Conservation (phyloP, 805 yeast genomes). For the Candida railenensis region DNA sequence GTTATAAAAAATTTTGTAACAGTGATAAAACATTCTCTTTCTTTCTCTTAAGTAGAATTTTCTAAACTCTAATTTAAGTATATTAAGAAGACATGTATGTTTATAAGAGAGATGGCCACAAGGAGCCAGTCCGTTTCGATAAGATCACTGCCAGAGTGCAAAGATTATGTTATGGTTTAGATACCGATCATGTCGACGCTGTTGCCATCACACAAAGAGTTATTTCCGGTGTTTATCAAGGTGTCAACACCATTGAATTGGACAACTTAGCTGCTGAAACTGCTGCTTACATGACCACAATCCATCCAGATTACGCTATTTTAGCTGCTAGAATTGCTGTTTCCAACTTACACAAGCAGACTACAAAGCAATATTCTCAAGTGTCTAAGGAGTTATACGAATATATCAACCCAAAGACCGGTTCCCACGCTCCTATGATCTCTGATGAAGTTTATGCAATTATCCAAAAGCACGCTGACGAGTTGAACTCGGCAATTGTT, state of each 20-base stretch:
- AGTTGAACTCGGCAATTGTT: conserved; percentile 45
- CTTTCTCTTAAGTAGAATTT: conserved; percentile 2
- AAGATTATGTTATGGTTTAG: conserved; percentile 92
- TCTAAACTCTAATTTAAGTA: background rate
- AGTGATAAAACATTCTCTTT: background rate
- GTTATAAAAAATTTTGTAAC: background rate
- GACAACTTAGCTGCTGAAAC: conserved; percentile 84
- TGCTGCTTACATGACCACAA: conserved; percentile 95
- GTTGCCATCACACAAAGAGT: conserved; percentile 95
- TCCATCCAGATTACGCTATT: conserved; percentile 96
- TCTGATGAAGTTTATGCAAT: conserved; percentile 40
- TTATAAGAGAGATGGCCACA: conserved; percentile 88
- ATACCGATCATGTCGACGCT: conserved; percentile 88
- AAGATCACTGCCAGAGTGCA: conserved; percentile 92
- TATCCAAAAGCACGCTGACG: conserved; percentile 37
- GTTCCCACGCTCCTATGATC: conserved; percentile 49
- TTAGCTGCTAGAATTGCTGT: conserved; percentile 95
- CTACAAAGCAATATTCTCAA: conserved; percentile 80
- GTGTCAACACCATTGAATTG: conserved; percentile 87
- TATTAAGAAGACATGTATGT: conserved; percentile 61
- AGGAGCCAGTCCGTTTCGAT: conserved; percentile 93
- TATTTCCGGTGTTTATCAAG: conserved; percentile 94
- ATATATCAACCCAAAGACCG: conserved; percentile 81
- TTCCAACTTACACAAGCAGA: conserved; percentile 91
- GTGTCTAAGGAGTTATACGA: conserved; percentile 71